Percentiles rank a stretch among this genome's conserved stretches.
phyloP scores from a whole-genome alignment of 352 stramenopile genomes.

The Globisporangium splendens region DNA sequence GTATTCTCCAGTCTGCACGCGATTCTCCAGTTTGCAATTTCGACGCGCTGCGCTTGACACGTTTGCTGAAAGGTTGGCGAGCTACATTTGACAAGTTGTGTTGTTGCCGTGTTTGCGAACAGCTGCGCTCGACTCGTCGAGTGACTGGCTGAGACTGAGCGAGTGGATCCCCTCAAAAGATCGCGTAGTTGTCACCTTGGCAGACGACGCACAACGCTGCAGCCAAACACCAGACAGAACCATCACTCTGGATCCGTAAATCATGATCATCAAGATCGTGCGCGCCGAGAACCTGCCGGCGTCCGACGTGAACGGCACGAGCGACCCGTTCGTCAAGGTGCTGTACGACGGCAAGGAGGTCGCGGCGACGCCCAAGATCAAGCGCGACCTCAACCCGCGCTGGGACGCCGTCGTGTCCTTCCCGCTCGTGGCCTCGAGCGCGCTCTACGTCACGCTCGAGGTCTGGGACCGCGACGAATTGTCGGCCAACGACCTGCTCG shows the following conservation, averaged over 20 bases:
- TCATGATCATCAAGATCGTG: constrained; percentile 57
- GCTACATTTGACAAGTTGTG: no score
- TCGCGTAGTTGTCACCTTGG: no score
- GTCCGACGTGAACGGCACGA: constrained; percentile 55
- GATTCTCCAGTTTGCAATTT: no score
- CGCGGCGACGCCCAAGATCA: constrained; percentile 61
- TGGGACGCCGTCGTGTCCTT: constrained; percentile 69
- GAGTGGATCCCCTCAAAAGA: no score
- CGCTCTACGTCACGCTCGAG: constrained; percentile 72
- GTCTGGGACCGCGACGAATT: constrained; percentile 74
- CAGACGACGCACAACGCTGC: no score
- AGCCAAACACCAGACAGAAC: background rate
- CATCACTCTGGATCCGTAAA: no score
- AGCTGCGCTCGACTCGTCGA: no score
- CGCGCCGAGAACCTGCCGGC: constrained; percentile 69
- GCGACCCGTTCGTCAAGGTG: constrained; percentile 73
- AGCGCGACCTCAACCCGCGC: constrained; percentile 64
- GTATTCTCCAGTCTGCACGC: no score
- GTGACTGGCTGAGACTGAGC: no score
- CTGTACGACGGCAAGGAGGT: constrained; percentile 76
- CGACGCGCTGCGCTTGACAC: no score
- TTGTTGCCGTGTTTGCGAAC: no score
- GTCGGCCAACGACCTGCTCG: constrained; percentile 60
- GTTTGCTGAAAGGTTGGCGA: no score
- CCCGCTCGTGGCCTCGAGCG: constrained; percentile 44